phyloP scores from a whole-genome alignment of 2,329 filamentous ascomycete species.

The Aureobasidium leucospermi region DNA sequence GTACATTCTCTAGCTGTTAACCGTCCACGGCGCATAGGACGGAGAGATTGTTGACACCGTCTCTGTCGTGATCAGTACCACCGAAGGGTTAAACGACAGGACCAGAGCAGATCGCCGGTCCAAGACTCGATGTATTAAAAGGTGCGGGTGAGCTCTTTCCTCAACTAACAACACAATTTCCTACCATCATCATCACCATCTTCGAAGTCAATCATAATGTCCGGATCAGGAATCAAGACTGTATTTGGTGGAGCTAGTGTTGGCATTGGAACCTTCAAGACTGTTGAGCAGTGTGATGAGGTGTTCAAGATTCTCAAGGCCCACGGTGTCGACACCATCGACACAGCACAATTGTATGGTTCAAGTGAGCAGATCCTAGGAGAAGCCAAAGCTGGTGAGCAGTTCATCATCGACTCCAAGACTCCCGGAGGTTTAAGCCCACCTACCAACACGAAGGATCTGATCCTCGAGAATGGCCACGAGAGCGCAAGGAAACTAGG shows the following conservation, averaged over 20 bases:
- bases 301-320: conserved; percentile 27
- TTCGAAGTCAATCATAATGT: background rate
- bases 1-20: background rate
- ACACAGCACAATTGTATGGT: conserved; percentile 36
- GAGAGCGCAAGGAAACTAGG: background rate
- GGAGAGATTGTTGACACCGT: background rate
- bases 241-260: conserved; percentile 31
- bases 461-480: background rate
- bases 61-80: background rate
- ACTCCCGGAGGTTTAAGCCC: conserved; percentile 33
- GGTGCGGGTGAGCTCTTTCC: background rate
- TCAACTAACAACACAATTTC: background rate
- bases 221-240: conserved; percentile 27
- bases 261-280: conserved; percentile 17
- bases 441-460: conserved; percentile 28
- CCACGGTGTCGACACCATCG: conserved; percentile 30
- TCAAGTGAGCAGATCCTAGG: conserved; percentile 38
- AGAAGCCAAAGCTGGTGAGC: conserved; percentile 30
- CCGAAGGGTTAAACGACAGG: too few species aligned
- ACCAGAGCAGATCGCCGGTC: background rate
- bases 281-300: conserved; percentile 19
- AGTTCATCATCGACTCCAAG: conserved; percentile 43
- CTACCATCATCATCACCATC: background rate
- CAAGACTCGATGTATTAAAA: background rate
- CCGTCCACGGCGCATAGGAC: background rate